Conservation (phyloP, 192 early-diverging fungal genomes). For the Backusella circina region DNA sequence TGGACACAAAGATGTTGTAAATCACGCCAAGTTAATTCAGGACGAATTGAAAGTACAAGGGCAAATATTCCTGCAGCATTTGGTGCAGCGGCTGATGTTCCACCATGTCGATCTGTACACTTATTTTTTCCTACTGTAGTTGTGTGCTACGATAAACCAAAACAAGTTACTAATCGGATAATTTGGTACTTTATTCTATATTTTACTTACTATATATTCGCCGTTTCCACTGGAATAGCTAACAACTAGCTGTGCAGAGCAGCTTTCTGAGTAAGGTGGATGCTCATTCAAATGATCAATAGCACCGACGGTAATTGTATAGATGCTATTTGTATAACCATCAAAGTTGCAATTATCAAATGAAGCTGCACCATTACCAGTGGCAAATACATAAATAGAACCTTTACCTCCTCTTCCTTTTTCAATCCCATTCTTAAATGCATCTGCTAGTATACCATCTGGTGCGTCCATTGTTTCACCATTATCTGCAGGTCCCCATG, state of each 20-base stretch:
- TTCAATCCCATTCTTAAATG: conserved; percentile 69
- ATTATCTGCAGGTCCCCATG: conserved; percentile 84
- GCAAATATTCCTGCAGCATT: conserved; percentile 85
- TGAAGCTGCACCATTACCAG: conserved; percentile 79
- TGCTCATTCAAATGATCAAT: conserved; percentile 71
- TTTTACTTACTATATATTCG: conserved; percentile 69
- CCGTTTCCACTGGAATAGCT: conserved; percentile 80
- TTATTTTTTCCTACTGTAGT: conserved; percentile 68
- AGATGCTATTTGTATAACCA: conserved; percentile 95
- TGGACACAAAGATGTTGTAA: conserved; percentile 80
- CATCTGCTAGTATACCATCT: conserved; percentile 62
- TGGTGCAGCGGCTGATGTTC: conserved; percentile 92
- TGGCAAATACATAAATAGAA: conserved; percentile 90
- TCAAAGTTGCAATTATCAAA: conserved; percentile 96
- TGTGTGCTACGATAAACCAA: conserved; percentile 46
- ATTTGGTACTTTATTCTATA: background rate
- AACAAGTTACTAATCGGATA: background rate
- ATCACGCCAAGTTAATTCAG: conserved; percentile 90
- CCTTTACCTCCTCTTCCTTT: conserved; percentile 76
- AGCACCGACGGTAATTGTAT: conserved; percentile 92
- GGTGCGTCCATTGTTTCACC: conserved; percentile 77
- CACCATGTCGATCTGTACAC: conserved; percentile 75
- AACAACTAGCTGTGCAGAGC: conserved; percentile 83
- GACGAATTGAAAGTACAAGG: conserved; percentile 67
- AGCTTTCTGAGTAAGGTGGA: conserved; percentile 85